Evolutionary conservation across 73 alveolate species (phyloP), one percentile per base, ranked within the genome.

Genomic region (Paramecium pentaurelia): DNA sequence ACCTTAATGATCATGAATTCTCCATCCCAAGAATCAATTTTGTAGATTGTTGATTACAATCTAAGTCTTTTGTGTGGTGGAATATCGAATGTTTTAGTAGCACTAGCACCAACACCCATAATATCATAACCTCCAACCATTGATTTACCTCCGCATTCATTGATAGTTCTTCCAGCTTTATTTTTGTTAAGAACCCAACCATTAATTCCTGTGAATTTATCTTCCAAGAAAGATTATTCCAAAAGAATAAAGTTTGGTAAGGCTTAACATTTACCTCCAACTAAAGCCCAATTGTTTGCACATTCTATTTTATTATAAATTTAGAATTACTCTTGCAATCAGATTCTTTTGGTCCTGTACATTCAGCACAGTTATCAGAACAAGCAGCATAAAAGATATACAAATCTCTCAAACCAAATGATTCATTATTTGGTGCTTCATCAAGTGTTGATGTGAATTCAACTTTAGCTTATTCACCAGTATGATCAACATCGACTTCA

Each of bases 11-110:
- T 42, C 49, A 80, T 32, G 27, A 34, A 80, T 44, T 80, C 91
- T 38, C 58, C 58, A 80, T 80, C 91, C 91, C 91, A 80, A 4
- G 91, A 80, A 47, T 80, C 91, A n/a, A 80, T 80, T 32, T 80
- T 80, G 6, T 80, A 80, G 51, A 80, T 47, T 8, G 91, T 80
- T 10, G 58, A 10, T 14, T 45, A 25, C 9, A 80, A 44, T 80
- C 91, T 80, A 22, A 80, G 71, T 80, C 91, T 80, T 14, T 80
- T 80, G 49, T 80, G 91, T 42, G 75, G 75, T 25, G 91, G 91
- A 16, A 80, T 27, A 10, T 80, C 34, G 12, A 80, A 80, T 45
- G 71, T 80, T 20, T 80, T 80, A 4, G 71, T 27, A 80, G 91
- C 91, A 4, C 27, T 42, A 45, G 77, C 91, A 32, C 91, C 91